A percentile compares a stretch with the other conserved stretches of the same genome.
Evolutionary conservation across 768 basidiomycete species (phyloP).

Genomic region (Ramaria sp.): DNA sequence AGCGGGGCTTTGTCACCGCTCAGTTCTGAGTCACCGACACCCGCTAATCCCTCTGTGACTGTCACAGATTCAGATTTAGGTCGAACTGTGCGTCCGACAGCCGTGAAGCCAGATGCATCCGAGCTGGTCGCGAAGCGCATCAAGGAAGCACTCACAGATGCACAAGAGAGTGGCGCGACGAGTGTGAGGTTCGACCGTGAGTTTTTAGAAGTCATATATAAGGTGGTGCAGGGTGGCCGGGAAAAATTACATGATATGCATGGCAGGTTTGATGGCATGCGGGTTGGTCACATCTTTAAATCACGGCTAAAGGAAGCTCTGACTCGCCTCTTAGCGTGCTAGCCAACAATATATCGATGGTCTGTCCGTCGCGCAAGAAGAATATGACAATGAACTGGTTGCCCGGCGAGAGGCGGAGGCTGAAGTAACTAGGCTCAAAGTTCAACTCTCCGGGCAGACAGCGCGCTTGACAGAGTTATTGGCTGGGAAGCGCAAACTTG

Average conservation of each 20-base stretch:
- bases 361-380: conserved; percentile 82
- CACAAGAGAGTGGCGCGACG: conserved; percentile 44
- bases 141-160: conserved; percentile 47
- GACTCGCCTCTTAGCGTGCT: conserved; percentile 46
- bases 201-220: conserved; percentile 60
- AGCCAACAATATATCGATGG: conserved; percentile 91
- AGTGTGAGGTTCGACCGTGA: conserved; percentile 63
- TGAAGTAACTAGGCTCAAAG: conserved; percentile 76
- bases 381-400: conserved; percentile 87
- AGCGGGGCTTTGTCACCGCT: background rate
- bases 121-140: conserved; percentile 36
- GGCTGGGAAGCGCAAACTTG: conserved; percentile 65
- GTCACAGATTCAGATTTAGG: background rate
- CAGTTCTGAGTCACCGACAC: background rate
- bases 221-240: conserved; percentile 52
- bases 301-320: conserved; percentile 3
- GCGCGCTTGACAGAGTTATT: conserved; percentile 78
- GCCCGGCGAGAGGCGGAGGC: conserved; percentile 85
- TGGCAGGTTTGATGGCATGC: conserved; percentile 72
- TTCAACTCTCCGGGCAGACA: conserved; percentile 83
- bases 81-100: background rate
- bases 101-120: conserved; percentile 23
- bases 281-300: conserved; percentile 41
- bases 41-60: background rate
- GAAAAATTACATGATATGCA: conserved; percentile 55